A percentile compares a stretch with the other conserved stretches of the same genome.
Conservation (phyloP, 169 alveolate genomes). For the Pseudocohnilembus persalinus region DNA sequence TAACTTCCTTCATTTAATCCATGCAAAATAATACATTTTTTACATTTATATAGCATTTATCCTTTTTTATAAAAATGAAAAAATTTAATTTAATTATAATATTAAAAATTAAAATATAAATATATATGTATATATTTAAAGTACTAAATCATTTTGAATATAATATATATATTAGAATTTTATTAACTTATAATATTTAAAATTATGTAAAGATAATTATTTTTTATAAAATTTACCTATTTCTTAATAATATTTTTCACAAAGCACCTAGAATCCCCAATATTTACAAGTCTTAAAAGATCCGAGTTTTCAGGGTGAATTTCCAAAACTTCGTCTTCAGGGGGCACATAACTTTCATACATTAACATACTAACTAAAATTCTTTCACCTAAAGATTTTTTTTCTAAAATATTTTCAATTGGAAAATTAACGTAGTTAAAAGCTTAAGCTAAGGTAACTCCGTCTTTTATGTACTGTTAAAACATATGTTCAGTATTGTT, state of each 20-base stretch:
- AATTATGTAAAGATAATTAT: too few species aligned
- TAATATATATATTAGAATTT: too few species aligned
- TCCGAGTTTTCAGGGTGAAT: not conserved
- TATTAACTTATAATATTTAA: too few species aligned
- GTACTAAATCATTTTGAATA: too few species aligned
- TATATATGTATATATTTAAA: too few species aligned
- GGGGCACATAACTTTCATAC: not conserved
- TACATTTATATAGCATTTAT: not conserved
- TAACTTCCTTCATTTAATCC: not conserved
- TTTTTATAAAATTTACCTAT: too few species aligned
- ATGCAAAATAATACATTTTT: not conserved
- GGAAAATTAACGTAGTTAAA: not conserved
- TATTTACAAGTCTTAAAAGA: not conserved
- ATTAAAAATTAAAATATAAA: too few species aligned
- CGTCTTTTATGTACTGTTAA: not conserved
- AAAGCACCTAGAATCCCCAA: not conserved
- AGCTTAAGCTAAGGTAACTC: not conserved
- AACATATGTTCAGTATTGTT: not conserved
- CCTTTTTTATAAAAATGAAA: too few species aligned
- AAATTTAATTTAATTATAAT: too few species aligned
- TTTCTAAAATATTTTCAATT: not conserved
- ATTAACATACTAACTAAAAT: not conserved
- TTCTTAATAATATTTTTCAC: not conserved
- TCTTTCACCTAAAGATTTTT: not conserved
- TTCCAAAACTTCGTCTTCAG: not conserved